A percentile compares a stretch with the other conserved stretches of the same genome.
Evolutionary conservation across 768 basidiomycete species (phyloP).

Genomic region (Amylocystis lapponica): DNA sequence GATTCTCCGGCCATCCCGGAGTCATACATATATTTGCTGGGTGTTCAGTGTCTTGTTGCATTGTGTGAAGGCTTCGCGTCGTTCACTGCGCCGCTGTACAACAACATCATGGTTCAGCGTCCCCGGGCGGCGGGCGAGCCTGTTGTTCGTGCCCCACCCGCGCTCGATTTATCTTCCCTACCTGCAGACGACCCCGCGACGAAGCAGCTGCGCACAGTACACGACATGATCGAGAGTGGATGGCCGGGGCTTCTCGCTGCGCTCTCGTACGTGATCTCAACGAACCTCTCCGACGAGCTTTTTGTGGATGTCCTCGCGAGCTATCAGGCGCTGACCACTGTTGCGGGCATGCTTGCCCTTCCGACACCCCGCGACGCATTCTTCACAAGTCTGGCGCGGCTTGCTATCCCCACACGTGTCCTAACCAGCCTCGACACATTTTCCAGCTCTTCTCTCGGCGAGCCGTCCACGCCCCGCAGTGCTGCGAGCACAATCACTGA

Average conservation of each 20-base stretch:
- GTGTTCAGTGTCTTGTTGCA: slow-evolving; percentile 80
- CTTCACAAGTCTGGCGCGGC: slow-evolving; percentile 83
- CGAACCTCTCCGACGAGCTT: slow-evolving; percentile 87
- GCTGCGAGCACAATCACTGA: slow-evolving; percentile 54
- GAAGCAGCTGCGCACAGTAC: slow-evolving; percentile 55
- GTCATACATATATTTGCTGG: slow-evolving; percentile 88
- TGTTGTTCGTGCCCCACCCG: slow-evolving; percentile 63
- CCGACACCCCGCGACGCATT: slow-evolving; percentile 90
- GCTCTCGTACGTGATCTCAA: slow-evolving; percentile 82
- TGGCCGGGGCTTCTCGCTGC: slow-evolving; percentile 95
- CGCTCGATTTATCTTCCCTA: slow-evolving; percentile 56
- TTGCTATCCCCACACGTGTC: slow-evolving; percentile 85
- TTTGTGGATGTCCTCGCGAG: slow-evolving; percentile 83
- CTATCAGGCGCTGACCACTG: slow-evolving; percentile 80
- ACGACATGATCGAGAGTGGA: slow-evolving; percentile 75
- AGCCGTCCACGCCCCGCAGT: slow-evolving; percentile 56
- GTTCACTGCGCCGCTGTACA: slow-evolving; percentile 73
- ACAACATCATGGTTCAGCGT: slow-evolving; percentile 55
- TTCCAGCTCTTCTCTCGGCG: slow-evolving; percentile 16
- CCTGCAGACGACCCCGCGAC: slow-evolving; percentile 49
- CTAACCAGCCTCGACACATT: slow-evolving; percentile 76
- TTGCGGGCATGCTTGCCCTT: slow-evolving; percentile 84
- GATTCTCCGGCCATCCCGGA: slow-evolving; percentile 94
- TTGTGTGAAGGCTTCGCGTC: slow-evolving; percentile 82
- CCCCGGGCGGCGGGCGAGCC: slow-evolving; percentile 59